Evolutionary conservation across 169 alveolate species (phyloP), one percentile per base, ranked within the genome.

Genomic region (Cryptosporidium andersoni): DNA sequence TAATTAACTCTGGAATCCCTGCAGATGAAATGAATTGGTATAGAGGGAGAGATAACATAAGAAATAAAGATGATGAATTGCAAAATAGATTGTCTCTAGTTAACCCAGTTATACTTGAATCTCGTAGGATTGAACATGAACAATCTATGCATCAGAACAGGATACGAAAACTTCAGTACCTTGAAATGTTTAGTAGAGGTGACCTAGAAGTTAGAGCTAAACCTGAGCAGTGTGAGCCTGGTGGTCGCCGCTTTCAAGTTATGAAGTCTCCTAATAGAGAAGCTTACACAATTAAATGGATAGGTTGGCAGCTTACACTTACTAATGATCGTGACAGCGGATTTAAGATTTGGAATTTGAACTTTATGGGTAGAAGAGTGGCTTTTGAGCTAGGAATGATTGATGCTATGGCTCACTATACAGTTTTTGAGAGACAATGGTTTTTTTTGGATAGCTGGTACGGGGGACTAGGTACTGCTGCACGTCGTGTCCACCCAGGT

Each of bases 381-480:
- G 93, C 90, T 4, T 90, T 88, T 80, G 92, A 90, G 60, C 36
- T 88, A 51, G 91, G 91, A 14, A 64, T 90, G 89, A 74, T 65
- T 65, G 93, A 90, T 53, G 93, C 93, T 39, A 65, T 90, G 68
- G 93, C 93, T 25, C 93, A 90, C 51, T 90, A 90, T 56, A 89
- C 91, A 34, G 92, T 90, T 7, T 82, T 89, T 37, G 93, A 90
- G 64, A 66, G 91, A 56, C 81, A 88, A 55, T 90, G 91, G 92
- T 90, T 65, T 63, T 90, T 90, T 66, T 49, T 90, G 64, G 93
- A 90, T 43, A 68, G 89, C 37, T 90, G 93, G 93, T 90, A 88
- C 48, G 93, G 93, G 25, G 93, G 93, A 3, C 65, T 90, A 60
- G 93, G 93, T 7, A 66, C 92, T 4, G 93, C 93, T 7, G 90